These are phyloP conservation scores for Nelumbo lutea DNA, from an alignment of 164 flowering plant genomes.

Conservation along the genomic window DNA sequence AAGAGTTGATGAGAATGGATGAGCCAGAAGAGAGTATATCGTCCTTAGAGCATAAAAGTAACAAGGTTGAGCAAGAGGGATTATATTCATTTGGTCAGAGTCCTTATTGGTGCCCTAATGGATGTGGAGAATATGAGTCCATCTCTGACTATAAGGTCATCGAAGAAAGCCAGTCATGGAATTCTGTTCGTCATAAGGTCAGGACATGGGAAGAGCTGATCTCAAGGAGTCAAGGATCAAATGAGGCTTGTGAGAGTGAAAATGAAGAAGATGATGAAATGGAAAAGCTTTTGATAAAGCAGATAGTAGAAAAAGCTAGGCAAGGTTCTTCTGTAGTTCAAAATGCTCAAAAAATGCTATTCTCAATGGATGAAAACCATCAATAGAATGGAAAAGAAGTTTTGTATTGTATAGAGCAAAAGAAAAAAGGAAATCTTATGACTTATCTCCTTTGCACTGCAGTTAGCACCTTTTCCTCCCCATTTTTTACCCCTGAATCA, in stretches of 20 bases:
- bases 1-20: conserved; percentile 33
- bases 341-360: conserved; percentile 47
- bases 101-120: neutral
- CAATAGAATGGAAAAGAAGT: neutral
- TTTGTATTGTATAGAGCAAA: neutral
- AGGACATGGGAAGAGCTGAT: conserved; percentile 11
- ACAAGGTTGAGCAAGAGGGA: neutral
- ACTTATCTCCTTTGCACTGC: too few species aligned
- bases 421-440: neutral
- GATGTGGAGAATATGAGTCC: neutral
- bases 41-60: neutral
- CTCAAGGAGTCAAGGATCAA: neutral
- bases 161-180: neutral
- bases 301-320: conserved; percentile 60
- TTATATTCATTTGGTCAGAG: neutral
- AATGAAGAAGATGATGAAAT: conserved; percentile 26
- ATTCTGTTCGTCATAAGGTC: conserved; percentile 1
- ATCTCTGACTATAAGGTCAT: neutral
- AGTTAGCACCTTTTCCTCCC: too few species aligned
- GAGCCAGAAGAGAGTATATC: conserved; percentile 35
- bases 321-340: conserved; percentile 54
- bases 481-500: too few species aligned
- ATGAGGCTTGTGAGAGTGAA: neutral
- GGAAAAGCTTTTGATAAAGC: conserved; percentile 46
- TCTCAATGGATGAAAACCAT: conserved; percentile 32